Percentiles rank a stretch among this genome's conserved stretches.
These are phyloP conservation scores for Gryganskiella cystojenkinii DNA, from an alignment of 192 early-diverging fungal species.

Conservation along the genomic window DNA sequence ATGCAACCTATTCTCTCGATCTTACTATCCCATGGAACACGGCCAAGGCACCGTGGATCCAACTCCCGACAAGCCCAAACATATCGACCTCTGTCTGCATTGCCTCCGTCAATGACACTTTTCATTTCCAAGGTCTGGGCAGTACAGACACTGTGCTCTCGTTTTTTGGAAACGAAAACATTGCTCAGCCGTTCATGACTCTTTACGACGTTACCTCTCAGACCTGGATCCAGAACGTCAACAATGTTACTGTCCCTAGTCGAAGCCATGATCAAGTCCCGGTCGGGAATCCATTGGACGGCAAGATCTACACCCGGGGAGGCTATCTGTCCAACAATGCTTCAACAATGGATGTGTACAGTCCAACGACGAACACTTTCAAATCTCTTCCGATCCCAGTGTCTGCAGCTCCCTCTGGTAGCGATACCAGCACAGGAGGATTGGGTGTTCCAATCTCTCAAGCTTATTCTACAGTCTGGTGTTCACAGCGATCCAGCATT, in stretches of 20 bases:
- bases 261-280: constrained; percentile 5
- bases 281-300: constrained; percentile 22
- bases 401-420: background rate
- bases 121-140: background rate
- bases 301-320: constrained; percentile 38
- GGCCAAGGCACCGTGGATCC: constrained; percentile 3
- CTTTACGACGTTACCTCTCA: constrained; percentile 8
- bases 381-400: constrained; percentile 4
- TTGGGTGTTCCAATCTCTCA: constrained; percentile 5
- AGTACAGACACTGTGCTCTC: constrained; percentile 2
- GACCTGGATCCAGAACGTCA: constrained; percentile 19
- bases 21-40: constrained; percentile 17
- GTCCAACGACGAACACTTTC: constrained; percentile 15
- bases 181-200: constrained; percentile 2
- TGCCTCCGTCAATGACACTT: constrained; percentile 3
- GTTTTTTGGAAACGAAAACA: constrained; percentile 17
- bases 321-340: constrained; percentile 1
- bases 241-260: background rate
- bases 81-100: constrained; percentile 1
- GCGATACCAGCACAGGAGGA: constrained; percentile 7
- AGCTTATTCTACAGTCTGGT: constrained; percentile 24
- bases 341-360: constrained; percentile 28
- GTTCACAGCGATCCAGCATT: constrained; percentile 12
- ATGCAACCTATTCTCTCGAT: constrained; percentile 9
- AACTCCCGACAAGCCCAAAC: constrained; percentile 1